phyloP scores from a whole-genome alignment of 208 protist species.

The Wallacemonas sp. region DNA sequence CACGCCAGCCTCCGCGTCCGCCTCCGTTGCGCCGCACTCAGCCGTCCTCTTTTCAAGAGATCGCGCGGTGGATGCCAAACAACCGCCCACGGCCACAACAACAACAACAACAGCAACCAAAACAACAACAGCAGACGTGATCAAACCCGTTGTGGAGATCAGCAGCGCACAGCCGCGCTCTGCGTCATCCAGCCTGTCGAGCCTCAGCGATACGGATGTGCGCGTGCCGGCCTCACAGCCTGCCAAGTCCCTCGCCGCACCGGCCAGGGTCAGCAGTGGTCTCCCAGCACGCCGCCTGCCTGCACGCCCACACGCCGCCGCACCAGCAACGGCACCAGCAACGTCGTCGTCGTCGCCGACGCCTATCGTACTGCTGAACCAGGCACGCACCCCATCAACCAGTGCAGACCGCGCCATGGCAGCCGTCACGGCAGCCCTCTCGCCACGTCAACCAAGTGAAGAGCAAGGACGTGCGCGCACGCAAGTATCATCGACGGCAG shows the following conservation, averaged over 20 bases:
- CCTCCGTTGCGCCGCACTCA: background rate
- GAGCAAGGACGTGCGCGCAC: too few relatives aligned
- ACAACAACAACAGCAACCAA: background rate
- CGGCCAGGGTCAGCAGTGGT: background rate
- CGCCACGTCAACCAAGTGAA: too few relatives aligned
- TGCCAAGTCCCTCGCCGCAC: background rate
- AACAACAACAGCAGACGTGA: background rate
- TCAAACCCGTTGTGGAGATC: too few relatives aligned
- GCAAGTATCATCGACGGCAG: too few relatives aligned
- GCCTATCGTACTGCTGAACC: too few relatives aligned
- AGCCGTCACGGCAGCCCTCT: too few relatives aligned
- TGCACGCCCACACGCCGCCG: background rate
- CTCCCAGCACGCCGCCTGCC: slow-evolving; percentile 3
- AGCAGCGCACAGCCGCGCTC: background rate
- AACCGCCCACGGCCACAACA: background rate
- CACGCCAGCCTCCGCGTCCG: background rate
- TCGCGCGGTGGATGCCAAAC: too few relatives aligned
- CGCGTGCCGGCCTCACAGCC: background rate
- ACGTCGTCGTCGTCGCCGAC: too few relatives aligned
- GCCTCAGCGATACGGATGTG: slow-evolving; percentile 4
- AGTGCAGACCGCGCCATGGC: too few relatives aligned
- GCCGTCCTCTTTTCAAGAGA: slow-evolving; percentile 7
- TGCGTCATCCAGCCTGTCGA: slow-evolving; percentile 3
- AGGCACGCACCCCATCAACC: too few relatives aligned
- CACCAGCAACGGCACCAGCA: background rate